phyloP scores from a whole-genome alignment of 2,329 filamentous ascomycete genomes.

The Fusarium avenaceum region DNA sequence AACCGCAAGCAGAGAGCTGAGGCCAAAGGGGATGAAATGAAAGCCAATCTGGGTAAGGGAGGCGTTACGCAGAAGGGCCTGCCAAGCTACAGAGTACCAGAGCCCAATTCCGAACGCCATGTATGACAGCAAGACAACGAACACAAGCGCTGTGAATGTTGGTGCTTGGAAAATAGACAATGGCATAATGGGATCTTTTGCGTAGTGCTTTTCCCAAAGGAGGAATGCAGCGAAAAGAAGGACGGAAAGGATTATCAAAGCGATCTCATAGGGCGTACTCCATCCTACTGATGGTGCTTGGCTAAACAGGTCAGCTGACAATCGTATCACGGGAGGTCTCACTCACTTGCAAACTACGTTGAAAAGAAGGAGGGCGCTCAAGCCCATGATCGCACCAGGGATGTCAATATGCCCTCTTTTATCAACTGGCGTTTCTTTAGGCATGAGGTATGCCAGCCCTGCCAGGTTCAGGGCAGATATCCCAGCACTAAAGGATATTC shows the following conservation, averaged over 20 bases:
- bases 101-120: conserved; percentile 63
- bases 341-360: conserved; percentile 66
- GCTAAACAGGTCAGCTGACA: neutral
- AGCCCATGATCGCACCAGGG: conserved; percentile 42
- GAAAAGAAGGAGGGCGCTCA: conserved; percentile 60
- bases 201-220: conserved; percentile 58
- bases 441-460: conserved; percentile 18
- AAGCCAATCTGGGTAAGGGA: conserved; percentile 45
- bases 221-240: conserved; percentile 51
- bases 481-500: neutral
- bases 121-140: conserved; percentile 60
- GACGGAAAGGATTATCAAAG: conserved; percentile 55
- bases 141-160: conserved; percentile 58
- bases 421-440: conserved; percentile 44
- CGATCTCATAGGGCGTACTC: conserved; percentile 58
- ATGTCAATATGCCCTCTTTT: conserved; percentile 46
- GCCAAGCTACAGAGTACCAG: conserved; percentile 64
- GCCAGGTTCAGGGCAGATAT: conserved; percentile 14
- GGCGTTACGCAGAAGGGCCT: conserved; percentile 58
- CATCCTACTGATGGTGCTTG: conserved; percentile 62
- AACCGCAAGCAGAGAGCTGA: conserved; percentile 16
- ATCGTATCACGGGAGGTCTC: rapidly evolving
- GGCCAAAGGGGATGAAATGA: conserved; percentile 7
- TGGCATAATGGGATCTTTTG: conserved; percentile 60
- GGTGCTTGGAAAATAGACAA: conserved; percentile 60